Evolutionary conservation across 768 basidiomycete genomes (phyloP), one percentile per base, ranked within the genome.

Genomic region (Pilatotrama ljubarskyi): DNA sequence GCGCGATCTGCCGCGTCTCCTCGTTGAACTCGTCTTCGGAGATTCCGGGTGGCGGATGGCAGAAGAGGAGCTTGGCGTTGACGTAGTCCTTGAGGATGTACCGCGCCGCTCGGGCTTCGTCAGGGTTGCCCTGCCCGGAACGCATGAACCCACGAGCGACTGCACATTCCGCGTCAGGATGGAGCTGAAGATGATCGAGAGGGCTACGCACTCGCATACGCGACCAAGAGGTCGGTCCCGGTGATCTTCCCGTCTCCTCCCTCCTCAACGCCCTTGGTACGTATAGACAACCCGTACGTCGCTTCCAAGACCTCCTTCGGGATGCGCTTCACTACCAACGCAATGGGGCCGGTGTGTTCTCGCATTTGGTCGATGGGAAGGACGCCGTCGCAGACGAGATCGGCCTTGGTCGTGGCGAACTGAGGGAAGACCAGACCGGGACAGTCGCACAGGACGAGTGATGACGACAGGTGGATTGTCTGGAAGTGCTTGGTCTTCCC

Each of bases 401-500:
- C 95, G 10, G 96, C 97, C 72, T 93, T 94, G 2, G 95, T 98
- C 25, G 92, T 95, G 2, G 97, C 92, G 74, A 98, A 99, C 69
- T 99, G 97, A 6, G 97, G 97, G 70, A 98, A 98, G 37, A 99
- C 97, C 36, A 98, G 78, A 70, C 97, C 97, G 17, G 97, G 97
- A 76, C 97, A 99, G 75, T 99, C 97, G 66, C 95, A 98, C 18
- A 99, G 83, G 46, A 88, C 79, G 41, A 98, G 88, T 2, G 85
- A 79, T 17, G 89, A 84, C 11, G 94, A 95, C n/a, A 99, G 82
- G 68, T 93, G 86, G 66, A 98, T 95, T 0, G 97, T 98, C 74
- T 99, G 97, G 76, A 98, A 98, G 74, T 99, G 96, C 71, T 99
- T 99, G 14, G 97, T 99, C 77, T 98, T 92, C 63, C 97, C 97